Percentiles rank a stretch among this genome's conserved stretches.
These are phyloP conservation scores for Pichia exigua DNA, from an alignment of 805 yeast species.

Conservation along the genomic window DNA sequence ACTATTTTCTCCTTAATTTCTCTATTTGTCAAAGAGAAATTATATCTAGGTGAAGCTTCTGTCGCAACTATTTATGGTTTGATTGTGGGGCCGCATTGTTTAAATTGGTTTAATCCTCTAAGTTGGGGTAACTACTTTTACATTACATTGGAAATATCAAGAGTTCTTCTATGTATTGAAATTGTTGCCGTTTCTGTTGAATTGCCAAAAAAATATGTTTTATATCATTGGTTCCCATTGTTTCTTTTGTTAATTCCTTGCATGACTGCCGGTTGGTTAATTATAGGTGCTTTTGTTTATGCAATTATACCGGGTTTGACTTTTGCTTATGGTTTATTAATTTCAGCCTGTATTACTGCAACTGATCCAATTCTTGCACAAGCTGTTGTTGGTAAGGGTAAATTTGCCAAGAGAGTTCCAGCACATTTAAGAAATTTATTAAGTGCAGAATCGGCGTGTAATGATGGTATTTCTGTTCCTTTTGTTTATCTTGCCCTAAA, in stretches of 20 bases:
- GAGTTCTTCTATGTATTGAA: constrained; percentile 63
- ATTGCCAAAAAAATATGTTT: constrained; percentile 59
- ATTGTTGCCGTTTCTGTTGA: constrained; percentile 68
- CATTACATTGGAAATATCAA: constrained; percentile 50
- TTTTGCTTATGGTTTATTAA: constrained; percentile 49
- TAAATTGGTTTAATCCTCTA: constrained; percentile 49
- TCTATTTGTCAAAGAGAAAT: constrained; percentile 47
- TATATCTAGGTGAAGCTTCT: constrained; percentile 60
- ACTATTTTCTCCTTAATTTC: constrained; percentile 52
- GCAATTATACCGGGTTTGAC: constrained; percentile 48
- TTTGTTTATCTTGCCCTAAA: constrained; percentile 55
- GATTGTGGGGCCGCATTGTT: constrained; percentile 51
- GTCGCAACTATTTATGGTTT: constrained; percentile 58
- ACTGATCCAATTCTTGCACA: constrained; percentile 73
- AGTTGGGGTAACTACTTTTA: constrained; percentile 50
- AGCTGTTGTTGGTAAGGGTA: constrained; percentile 67
- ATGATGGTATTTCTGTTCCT: constrained; percentile 68
- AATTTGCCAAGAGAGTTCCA: constrained; percentile 60
- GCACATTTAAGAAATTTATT: constrained; percentile 53
- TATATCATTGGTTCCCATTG: constrained; percentile 50
- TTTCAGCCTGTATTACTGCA: constrained; percentile 67
- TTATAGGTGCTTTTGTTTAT: constrained; percentile 58
- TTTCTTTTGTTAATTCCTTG: constrained; percentile 55
- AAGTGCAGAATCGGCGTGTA: constrained; percentile 68
- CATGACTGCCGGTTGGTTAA: constrained; percentile 65